Evolutionary conservation across 1,284 basidiomycete species (phyloP), one percentile per base, ranked within the genome.

Genomic region (Marasmius sp.): DNA sequence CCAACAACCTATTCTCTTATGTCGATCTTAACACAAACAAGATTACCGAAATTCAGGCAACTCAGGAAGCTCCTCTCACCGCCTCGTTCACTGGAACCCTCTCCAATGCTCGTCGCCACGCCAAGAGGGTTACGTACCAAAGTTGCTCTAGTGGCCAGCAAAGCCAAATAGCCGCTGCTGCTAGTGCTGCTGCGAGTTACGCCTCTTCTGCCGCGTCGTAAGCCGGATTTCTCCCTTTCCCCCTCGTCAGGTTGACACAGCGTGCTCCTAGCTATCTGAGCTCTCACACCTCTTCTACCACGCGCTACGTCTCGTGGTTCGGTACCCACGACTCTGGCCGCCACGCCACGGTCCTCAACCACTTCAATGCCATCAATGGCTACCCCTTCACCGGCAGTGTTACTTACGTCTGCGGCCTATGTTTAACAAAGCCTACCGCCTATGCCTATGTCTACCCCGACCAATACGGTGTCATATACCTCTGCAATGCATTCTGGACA

Each of bases 291-390:
- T 62, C 76, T 3, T 61, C 74, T 22, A 77, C 79, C 8, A 61
- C 75, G 9, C 78, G 82, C 54, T 83, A 74, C 66, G 76, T 71
- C 14, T 81, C 80, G 27, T 84, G 81, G 81, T 84, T 84, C 71
- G 81, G 82, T 57, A 67, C 77, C 14, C 81, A 75, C 71, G 77
- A 74, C n/a, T 58, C 68, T 48, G 53, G 73, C 16, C 76, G 74
- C 58, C 76, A 80, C 69, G 69, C 64, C 62, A 80, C 75, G 33
- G 74, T 82, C 59, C 61, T 64, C 20, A 71, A 68, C 62, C 81
- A 82, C 69, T 83, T 68, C 75, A 65, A 64, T 10, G 71, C 70
- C 51, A 75, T 82, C 61, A 73, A 61, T 65, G 55, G 69, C 60
- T 76, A 74, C 64, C 62, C 60, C 43, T 79, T 73, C 71, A 66